These are phyloP conservation scores for Candida khao-thaluensis DNA, from an alignment of 805 yeast genomes.

Conservation along the genomic window DNA sequence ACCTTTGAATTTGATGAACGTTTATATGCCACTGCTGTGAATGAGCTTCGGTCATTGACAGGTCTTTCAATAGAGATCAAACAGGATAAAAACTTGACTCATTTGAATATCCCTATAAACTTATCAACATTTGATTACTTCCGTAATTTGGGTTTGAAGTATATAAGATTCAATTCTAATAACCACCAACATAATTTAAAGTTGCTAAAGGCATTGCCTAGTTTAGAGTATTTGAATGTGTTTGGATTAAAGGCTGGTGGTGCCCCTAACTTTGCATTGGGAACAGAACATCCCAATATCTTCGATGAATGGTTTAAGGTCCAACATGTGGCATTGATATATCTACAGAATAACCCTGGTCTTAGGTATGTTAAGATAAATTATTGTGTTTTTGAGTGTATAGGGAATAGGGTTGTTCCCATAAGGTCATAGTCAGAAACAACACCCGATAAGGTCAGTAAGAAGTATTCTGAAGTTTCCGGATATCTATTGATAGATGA, in stretches of 20 bases:
- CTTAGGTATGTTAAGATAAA: slow-evolving; percentile 49
- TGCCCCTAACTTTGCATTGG: slow-evolving; percentile 53
- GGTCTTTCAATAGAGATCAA: slow-evolving; percentile 42
- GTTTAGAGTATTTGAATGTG: slow-evolving; percentile 39
- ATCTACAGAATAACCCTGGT: slow-evolving; percentile 25
- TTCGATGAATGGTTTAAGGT: slow-evolving; percentile 58
- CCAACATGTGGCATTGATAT: slow-evolving; percentile 50
- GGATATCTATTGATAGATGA: no score
- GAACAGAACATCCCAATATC: slow-evolving; percentile 51
- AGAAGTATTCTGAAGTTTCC: no score
- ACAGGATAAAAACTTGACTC: slow-evolving; percentile 35
- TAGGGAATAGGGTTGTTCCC: slow-evolving; percentile 16
- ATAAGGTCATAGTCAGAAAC: background rate
- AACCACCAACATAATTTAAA: slow-evolving; percentile 18
- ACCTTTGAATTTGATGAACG: slow-evolving; percentile 19
- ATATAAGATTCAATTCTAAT: slow-evolving; percentile 41
- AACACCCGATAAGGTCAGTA: no score
- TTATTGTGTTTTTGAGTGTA: slow-evolving; percentile 47
- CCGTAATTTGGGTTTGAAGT: slow-evolving; percentile 21
- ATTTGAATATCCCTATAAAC: slow-evolving; percentile 25
- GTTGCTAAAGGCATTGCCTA: slow-evolving; percentile 24
- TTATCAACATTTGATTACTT: slow-evolving; percentile 8
- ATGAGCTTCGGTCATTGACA: slow-evolving; percentile 17
- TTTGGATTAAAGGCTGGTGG: slow-evolving; percentile 53
- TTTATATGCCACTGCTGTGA: slow-evolving; percentile 20